Evolutionary conservation across 345 rosid genomes (phyloP), one percentile per base, ranked within the genome.

Genomic region (Citrus cavaleriei): DNA sequence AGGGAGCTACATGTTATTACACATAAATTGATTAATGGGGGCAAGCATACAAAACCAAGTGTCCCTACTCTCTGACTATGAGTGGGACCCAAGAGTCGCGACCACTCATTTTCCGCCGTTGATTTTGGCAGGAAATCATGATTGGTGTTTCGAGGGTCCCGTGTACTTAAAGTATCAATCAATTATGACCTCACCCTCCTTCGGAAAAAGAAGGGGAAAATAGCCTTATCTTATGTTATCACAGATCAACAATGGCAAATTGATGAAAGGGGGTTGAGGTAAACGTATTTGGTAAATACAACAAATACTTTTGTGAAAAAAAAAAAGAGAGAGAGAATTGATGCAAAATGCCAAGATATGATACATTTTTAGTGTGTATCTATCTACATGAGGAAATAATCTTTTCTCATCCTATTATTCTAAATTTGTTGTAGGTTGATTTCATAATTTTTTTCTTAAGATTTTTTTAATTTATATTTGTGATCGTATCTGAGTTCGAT

Each of bases 41-140:
- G 18, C 13, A 77, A 77, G 72, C 70, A 71, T 79, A 74, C 80
- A 59, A 80, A 42, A 55, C 2, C 34, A 57, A 40, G 63, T 54
- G 83, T 79, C 86, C 65, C 73, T 64, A 35, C 34, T 71, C 76
- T 70, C 13, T 13, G 60, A 40, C 3, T 32, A 38, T 22, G 18
- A 21, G 55, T 5, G 32, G 51, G 54, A 4, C 19, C 18, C 16
- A 5, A 6, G 38, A 18, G 40, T 10, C 32, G 61, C 51, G 78
- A 32, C 62, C 78, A 64, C 62, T 30, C 46, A 68, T 27, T 76
- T 37, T 57, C 65, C 22, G 57, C 76, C 81, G 73, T 74, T 71
- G 78, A 80, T 72, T 9, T 71, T 63, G 71, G 65, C 70, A 63
- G 30, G 32, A 68, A 27, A 61, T 35, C 66, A 73, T 73, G 65